Conservation (phyloP, 352 stramenopile species). For the Globisporangium recalcitrans region DNA sequence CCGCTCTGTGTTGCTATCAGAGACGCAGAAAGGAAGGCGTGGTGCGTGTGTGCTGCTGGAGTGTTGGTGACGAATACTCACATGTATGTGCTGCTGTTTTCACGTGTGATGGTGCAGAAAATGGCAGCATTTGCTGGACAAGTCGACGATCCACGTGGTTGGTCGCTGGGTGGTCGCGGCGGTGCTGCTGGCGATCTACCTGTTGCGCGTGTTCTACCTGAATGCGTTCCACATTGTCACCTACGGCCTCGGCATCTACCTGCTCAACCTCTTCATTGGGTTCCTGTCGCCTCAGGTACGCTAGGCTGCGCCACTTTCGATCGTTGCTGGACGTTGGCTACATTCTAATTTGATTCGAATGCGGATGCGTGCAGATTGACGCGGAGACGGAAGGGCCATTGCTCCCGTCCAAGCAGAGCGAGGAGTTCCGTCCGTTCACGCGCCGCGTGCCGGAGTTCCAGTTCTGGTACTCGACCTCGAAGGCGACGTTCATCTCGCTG, state of each 20-base stretch:
- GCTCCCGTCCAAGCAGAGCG: constrained; percentile 88
- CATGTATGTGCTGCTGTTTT: background rate
- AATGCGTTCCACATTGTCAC: constrained; percentile 98
- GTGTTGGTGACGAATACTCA: background rate
- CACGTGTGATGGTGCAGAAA: constrained; percentile 51
- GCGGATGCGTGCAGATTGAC: constrained; percentile 75
- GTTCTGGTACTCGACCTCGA: constrained; percentile 95
- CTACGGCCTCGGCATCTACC: constrained; percentile 98
- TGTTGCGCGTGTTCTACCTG: constrained; percentile 89
- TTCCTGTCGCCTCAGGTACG: constrained; percentile 97
- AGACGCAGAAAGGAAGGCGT: background rate
- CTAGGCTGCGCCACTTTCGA: background rate
- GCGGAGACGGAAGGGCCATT: constrained; percentile 83
- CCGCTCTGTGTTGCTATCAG: background rate
- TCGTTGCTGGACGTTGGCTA: too few relatives aligned
- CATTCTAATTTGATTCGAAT: too few relatives aligned
- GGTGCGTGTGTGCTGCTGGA: background rate
- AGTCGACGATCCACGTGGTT: constrained; percentile 95
- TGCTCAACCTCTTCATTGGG: constrained; percentile 99
- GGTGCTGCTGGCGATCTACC: constrained; percentile 88
- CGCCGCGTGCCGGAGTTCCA: constrained; percentile 97
- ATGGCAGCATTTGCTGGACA: constrained; percentile 97
- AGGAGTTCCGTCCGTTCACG: constrained; percentile 91
- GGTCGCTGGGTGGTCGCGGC: constrained; percentile 89
- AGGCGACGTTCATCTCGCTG: constrained; percentile 89